Base-by-base conservation (phyloP, 2,329 filamentous ascomycete species). In the Hymenoscyphus infarciens region DNA sequence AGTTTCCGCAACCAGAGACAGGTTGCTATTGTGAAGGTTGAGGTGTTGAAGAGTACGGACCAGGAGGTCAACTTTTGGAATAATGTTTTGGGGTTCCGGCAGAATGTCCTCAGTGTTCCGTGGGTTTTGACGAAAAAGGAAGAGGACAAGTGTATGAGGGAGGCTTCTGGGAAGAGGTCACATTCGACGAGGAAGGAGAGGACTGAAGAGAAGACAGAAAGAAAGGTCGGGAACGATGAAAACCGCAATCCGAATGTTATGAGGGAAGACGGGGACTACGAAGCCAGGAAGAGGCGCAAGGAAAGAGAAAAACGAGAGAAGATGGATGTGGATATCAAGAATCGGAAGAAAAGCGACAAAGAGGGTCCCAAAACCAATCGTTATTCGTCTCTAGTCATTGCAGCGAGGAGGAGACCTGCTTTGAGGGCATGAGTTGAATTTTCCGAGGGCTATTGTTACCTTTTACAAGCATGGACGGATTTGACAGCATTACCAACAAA, bases 21-120 rank as follows among this genome's bases (percentile, higher is more conserved):
- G 70, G 76, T 88, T 65, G 79, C 78, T 53, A 77, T 85, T 25
- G 77, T 81, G 55, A 84, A 81, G 68, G 74, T 84, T 61, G 70
- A 72, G n/a, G 67, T 77, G 0, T 61, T 88, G 3, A 72, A 70
- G 27, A 79, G 80, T 54, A 88, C 85, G 0, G 78, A 80, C 55
- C 77, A 82, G 38, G 87, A 89, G 71, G 76, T 87, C 3, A 73
- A 70, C 7, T 82, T 87, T 8, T 89, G 86, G 86, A 77, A 81
- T 68, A 84, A 84, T 74, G 76, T 80, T 54, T 66, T 72, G 19
- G 73, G 73, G 33, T 87, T 88, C 69, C 78, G 78, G 39, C 70
- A 69, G 38, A 78, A 83, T 3, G 76, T 85, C 5, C 75, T 89
- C 15, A 72, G 74, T 2, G 74, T 72, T 61, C 81, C 83, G 0